Evolutionary conservation across 2,329 filamentous ascomycete species (phyloP), one percentile per base, ranked within the genome.

Genomic region (Claviceps monticola): DNA sequence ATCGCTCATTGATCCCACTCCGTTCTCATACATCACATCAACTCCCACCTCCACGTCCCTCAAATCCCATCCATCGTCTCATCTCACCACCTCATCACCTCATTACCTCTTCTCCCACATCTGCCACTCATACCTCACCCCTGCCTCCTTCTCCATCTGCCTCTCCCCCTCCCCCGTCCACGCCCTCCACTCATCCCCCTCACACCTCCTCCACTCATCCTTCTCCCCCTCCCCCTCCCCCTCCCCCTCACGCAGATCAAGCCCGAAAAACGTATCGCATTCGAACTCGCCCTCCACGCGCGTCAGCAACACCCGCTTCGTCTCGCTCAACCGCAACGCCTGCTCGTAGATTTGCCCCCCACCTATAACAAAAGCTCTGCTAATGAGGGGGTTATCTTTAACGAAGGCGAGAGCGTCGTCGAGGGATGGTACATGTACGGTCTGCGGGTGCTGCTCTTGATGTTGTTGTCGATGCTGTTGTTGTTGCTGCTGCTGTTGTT

Each of bases 331-430:
- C 58, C 69, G 64, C 62, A 97, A 71, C 14, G 88, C 83, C 21
- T 82, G 77, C 41, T 71, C 73, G 68, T 97, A 98, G 57, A 97
- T 83, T 69, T 89, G 84, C 52, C 82, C 86, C 4, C 93, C 93
- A 23, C 93, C 93, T 60, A 98, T 96, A 44, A 97, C 79, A 66
- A 90, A 97, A 3, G 88, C 75, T 59, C 78, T 77, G 8, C 74
- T 77, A 37, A 82, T 59, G 43, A 57, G 58, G 50, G 65, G 63
- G 47, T 74, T 62, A 23, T 34, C 13, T 16, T n/a, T 23, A n/a
- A 76, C 68, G 51, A 72, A 72, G 47, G 62, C 60, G 43, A 87
- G 58, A 3, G 82, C 82, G 48, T 72, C 68, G 51, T 80, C 75
- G 4, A 88, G 65, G 11, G 82, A 82, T 1, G 67, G 62, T 4